phyloP scores from a whole-genome alignment of 352 stramenopile genomes.

The Phytopythium vexans region DNA sequence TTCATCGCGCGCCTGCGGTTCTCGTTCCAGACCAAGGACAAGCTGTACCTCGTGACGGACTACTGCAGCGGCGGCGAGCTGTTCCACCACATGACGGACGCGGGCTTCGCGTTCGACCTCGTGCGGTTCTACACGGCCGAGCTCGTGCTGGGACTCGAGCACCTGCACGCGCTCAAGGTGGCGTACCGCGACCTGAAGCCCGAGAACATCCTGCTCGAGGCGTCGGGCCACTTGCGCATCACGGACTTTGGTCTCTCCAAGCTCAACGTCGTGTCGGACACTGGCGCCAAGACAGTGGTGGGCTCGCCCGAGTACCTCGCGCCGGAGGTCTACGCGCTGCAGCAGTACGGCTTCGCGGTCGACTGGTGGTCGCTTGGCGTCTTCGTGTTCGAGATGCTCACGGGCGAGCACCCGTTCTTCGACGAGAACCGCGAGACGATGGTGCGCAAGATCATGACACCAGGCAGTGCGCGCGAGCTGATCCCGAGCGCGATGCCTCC shows the following conservation, averaged over 20 bases:
- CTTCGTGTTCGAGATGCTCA: constrained; percentile 91
- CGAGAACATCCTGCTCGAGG: constrained; percentile 92
- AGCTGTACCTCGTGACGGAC: constrained; percentile 88
- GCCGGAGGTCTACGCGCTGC: constrained; percentile 76
- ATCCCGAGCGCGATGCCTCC: constrained; percentile 69
- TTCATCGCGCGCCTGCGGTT: constrained; percentile 98
- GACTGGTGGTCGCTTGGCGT: constrained; percentile 93
- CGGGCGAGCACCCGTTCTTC: constrained; percentile 85
- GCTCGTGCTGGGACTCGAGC: constrained; percentile 92
- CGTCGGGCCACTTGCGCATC: constrained; percentile 93
- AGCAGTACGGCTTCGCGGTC: constrained; percentile 81
- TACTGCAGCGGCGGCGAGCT: constrained; percentile 95
- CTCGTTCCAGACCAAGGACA: constrained; percentile 95
- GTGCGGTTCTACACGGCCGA: constrained; percentile 95
- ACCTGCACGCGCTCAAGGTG: constrained; percentile 94
- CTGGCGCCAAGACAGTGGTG: constrained; percentile 62
- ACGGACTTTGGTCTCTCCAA: constrained; percentile 96
- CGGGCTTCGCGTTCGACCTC: constrained; percentile 62
- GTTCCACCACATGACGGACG: constrained; percentile 97
- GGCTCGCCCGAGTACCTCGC: constrained; percentile 90
- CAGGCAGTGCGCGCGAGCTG: constrained; percentile 45
- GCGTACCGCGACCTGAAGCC: constrained; percentile 97
- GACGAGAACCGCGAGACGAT: constrained; percentile 83
- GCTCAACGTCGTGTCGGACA: constrained; percentile 67
- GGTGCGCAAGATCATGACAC: constrained; percentile 87